Evolutionary conservation across 2,329 filamentous ascomycete species (phyloP), one percentile per base, ranked within the genome.

Genomic region (Polytolypa hystricis): DNA sequence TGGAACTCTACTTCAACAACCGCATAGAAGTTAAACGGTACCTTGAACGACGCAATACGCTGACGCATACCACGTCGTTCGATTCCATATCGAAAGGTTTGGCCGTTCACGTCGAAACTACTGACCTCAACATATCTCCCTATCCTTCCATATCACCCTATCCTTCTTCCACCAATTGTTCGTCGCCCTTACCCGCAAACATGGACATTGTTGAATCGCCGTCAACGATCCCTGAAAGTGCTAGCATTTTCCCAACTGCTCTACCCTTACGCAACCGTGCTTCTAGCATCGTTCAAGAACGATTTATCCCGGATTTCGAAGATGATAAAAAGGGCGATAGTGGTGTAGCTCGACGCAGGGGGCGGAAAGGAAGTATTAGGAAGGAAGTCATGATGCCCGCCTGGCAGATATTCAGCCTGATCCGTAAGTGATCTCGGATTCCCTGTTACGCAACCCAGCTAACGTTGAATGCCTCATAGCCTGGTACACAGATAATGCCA

Each of bases 1-100:
- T 98, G 12, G 87, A 95, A 55, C 79, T 81, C 36, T 96, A 95
- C 53, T 96, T 96, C 69, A 95, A 96, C 59, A 87, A 87, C 39
- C 74, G 78, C 38, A 85, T 98, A 36, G 86, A 95, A 51, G 86
- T 98, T 2, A 79, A 81, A 46, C 73, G 89, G 35, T 81, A 89
- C 50, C 54, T 82, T 26, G 71, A 78, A 47, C 66, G 77, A 12
- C 68, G 70, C 17, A 73, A 72, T 40, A 81, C 77, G 1, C 48
- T 72, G 11, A 64, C 63, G 19, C 72, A 70, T 4, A 48, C 49
- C 5, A 50, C 47, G 34, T 61, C 60, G 4, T 35, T 49, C 28
- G 59, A 61, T 42, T 60, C 56, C 3, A 45, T 55, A 19, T 44
- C 52, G 9, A 65, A 65, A 40, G 54, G 55, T 6, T 52, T 48